Conservation (phyloP, 208 protist species). For the Trypanosoma melophagium region DNA sequence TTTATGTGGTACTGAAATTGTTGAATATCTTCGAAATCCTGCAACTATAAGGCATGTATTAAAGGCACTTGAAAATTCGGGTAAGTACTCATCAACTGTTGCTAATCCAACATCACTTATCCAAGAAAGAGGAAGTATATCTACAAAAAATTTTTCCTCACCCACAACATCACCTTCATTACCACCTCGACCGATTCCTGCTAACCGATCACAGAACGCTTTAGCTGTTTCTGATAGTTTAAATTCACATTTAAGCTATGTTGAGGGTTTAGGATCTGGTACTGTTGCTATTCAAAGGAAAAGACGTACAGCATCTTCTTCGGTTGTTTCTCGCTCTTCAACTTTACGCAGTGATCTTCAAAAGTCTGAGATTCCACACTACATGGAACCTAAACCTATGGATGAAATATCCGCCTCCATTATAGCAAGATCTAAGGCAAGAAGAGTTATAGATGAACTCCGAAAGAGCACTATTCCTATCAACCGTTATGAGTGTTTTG, state of each 20-base stretch:
- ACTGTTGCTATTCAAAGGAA: too few relatives aligned
- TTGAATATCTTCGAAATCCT: constrained; percentile 55
- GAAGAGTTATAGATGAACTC: constrained; percentile 64
- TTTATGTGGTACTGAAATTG: constrained; percentile 32
- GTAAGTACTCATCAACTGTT: too few relatives aligned
- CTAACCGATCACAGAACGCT: too few relatives aligned
- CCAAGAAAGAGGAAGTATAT: too few relatives aligned
- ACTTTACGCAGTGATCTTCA: background rate
- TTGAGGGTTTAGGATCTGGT: too few relatives aligned
- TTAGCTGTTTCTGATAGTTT: too few relatives aligned
- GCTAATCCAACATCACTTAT: background rate
- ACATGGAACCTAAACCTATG: constrained; percentile 34
- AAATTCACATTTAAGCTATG: too few relatives aligned
- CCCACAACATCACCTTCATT: too few relatives aligned
- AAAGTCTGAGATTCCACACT: constrained; percentile 22
- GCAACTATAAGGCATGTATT: constrained; percentile 40
- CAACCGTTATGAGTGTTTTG: constrained; percentile 59
- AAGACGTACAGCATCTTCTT: background rate
- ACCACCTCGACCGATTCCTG: too few relatives aligned
- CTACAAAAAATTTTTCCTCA: too few relatives aligned
- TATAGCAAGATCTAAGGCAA: constrained; percentile 69
- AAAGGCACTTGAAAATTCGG: constrained; percentile 1
- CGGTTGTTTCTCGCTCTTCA: background rate
- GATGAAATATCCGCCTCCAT: constrained; percentile 70
- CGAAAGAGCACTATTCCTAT: constrained; percentile 66